Conservation (phyloP, 1,139 yeast genomes). For the Geotrichum australiense region DNA sequence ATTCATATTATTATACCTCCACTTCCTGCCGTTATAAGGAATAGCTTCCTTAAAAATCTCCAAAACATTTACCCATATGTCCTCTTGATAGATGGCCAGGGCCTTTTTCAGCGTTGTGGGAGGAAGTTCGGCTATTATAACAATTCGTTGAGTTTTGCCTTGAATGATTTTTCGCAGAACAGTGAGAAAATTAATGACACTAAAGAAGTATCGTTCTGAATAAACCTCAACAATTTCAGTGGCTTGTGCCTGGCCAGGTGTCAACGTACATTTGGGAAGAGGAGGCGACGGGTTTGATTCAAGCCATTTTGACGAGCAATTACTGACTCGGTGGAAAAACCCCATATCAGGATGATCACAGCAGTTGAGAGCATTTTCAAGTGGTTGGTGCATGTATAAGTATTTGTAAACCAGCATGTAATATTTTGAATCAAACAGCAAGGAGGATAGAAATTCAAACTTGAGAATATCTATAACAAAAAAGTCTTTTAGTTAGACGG, state of each 20-base stretch:
- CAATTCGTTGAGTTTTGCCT: slow-evolving; percentile 38
- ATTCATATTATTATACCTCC: slow-evolving; percentile 94
- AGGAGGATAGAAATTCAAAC: slow-evolving; percentile 62
- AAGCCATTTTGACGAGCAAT: slow-evolving; percentile 22
- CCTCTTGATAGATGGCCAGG: slow-evolving; percentile 46
- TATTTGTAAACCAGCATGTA: slow-evolving; percentile 41
- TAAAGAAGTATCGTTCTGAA: slow-evolving; percentile 31
- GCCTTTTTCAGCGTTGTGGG: slow-evolving; percentile 37
- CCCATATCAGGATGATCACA: slow-evolving; percentile 38
- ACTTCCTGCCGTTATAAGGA: slow-evolving; percentile 88
- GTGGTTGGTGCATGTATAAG: slow-evolving; percentile 34
- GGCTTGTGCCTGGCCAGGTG: slow-evolving; percentile 11
- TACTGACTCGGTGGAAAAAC: slow-evolving; percentile 42
- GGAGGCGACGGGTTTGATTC: slow-evolving; percentile 15
- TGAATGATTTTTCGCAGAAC: slow-evolving; percentile 34
- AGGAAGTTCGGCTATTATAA: slow-evolving; percentile 38
- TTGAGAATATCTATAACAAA: slow-evolving; percentile 48
- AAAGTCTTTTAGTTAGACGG: background rate
- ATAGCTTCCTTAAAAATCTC: slow-evolving; percentile 68
- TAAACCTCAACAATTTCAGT: slow-evolving; percentile 21
- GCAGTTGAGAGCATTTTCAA: slow-evolving; percentile 28
- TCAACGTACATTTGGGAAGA: slow-evolving; percentile 6
- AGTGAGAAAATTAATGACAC: slow-evolving; percentile 32
- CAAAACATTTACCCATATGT: slow-evolving; percentile 63
- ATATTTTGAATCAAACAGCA: slow-evolving; percentile 68